Base-by-base conservation (phyloP, 148 eudicot species). In the Silene conica region DNA sequence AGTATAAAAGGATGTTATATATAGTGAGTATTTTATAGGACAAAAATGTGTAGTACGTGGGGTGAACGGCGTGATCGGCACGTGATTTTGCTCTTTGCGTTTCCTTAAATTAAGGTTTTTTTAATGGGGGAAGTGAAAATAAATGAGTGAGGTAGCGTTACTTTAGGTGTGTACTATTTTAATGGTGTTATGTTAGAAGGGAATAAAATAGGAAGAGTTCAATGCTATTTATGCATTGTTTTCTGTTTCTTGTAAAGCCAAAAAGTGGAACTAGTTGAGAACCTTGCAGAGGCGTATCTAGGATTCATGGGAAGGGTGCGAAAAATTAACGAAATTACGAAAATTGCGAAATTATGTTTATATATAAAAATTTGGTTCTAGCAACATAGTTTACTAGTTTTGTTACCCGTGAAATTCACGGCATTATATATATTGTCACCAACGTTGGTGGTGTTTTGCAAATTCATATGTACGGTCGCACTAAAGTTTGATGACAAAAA, bases 61-160 rank as follows among this genome's bases (percentile, higher is more conserved):
- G 4, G 26, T 59, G 20, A 59, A 38, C 43, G 43, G 9, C 25
- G 63, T 59, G 63, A 3, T 63, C 31, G 4, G 67, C 43, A 63
- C 16, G 67, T 63, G 67, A 11, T 63, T 26, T 63, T 28, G 16
- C 19, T 28, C 31, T 6, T 16, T 4, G 34, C 50, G 22, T 65
- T 5, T 10, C 69, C 69, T 65, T 38, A 65, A 65, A 65, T 65
- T 65, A 65, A 65, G 69, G 67, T 63, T 63, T 63, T 63, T 63
- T 63, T 63, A 28, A 63, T 13, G 19, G 15, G 55, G 55, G 55
- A 50, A 15, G 55, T 50, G 16, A 50, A 62, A 22, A 62, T 11
- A 26, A 25, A 62, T n/a, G 45, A 63, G 67, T 63, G 67, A 63
- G 50, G 41, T n/a, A n/a, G 8, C 22, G 22, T 31, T 65, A 65